Conservation (phyloP, 371 early-diverging fungal species). For the Chytridium lagenaria region DNA sequence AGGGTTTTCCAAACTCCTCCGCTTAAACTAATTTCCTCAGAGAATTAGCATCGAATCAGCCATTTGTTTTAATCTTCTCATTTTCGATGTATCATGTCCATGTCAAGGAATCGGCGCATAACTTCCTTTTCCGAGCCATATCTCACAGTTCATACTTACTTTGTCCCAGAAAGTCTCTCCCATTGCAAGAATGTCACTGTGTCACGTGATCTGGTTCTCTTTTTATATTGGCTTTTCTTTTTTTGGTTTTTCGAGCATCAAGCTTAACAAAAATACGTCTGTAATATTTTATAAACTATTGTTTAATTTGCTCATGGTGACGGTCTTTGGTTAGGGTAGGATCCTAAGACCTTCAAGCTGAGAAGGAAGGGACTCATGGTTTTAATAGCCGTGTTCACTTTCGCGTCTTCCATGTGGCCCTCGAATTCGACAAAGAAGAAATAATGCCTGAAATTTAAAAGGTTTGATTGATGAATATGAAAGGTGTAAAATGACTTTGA, state of each 20-base stretch:
- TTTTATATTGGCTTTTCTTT: not conserved
- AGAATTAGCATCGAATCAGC: too few relatives aligned
- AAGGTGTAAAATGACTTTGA: too few relatives aligned
- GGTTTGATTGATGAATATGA: too few relatives aligned
- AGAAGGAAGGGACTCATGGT: constrained; percentile 71
- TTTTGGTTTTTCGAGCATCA: too few relatives aligned
- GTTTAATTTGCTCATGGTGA: constrained; percentile 22
- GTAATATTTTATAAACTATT: not conserved
- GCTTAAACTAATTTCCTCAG: constrained; percentile 13
- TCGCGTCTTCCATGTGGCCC: constrained; percentile 77
- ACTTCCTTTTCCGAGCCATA: too few relatives aligned
- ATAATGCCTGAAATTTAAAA: constrained; percentile 73
- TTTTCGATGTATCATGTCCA: not conserved
- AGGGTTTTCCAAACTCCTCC: not conserved
- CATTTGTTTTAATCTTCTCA: too few relatives aligned
- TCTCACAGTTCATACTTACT: not conserved
- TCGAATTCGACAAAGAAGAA: constrained; percentile 88
- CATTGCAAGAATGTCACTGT: too few relatives aligned
- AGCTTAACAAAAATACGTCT: not conserved
- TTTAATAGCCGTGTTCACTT: constrained; percentile 59
- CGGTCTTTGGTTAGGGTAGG: constrained; percentile 78
- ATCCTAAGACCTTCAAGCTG: constrained; percentile 80
- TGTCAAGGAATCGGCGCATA: too few relatives aligned
- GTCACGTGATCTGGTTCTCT: not conserved
- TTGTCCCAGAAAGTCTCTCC: not conserved